Evolutionary conservation across 2,329 filamentous ascomycete species (phyloP), one percentile per base, ranked within the genome.

Genomic region (Xylariaceae sp.): DNA sequence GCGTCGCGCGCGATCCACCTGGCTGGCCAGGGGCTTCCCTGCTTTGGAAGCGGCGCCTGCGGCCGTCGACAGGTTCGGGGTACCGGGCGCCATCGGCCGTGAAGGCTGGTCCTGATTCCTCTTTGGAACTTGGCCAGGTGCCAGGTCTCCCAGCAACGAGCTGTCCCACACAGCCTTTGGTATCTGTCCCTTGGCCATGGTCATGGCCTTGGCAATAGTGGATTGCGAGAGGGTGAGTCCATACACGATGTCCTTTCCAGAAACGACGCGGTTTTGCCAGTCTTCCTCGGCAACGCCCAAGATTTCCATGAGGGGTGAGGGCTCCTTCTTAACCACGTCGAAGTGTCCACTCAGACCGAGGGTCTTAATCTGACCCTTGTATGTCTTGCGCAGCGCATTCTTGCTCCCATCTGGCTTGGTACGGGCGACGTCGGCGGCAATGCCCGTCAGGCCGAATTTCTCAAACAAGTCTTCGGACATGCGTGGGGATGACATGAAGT

Each of bases 301-400:
- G 67, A 87, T 71, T 38, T 72, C 69, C 58, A 79, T 68, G 48
- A 86, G 76, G n/a, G 80, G 76, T 28, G 78, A 72, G 17, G 74
- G 70, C 40, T 83, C 79, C 60, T 81, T 79, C 70, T 82, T 83
- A 28, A 75, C 71, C 3, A 74, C 73, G 60, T 86, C 83, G 60
- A 84, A 87, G 53, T 82, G 79, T 10, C 83, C 83, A 48, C 77
- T 78, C 22, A 87, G 74, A 34, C 81, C 81, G 31, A 86, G 71
- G 42, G 77, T 78, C 73, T 86, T 86, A 66, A 87, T 83, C 59
- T 86, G 81, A 47, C 82, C 82, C 68, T 87, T 87, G 73, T 86
- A 87, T 14, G 83, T 86, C 66, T 86, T 86, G 22, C 83, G 78
- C 45, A 87, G 73, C 57, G 80, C 81, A 63, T 86, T 86, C 74